Evolutionary conservation across 2,329 filamentous ascomycete species (phyloP).

Genomic region (Magnaporthiopsis incrustans): DNA sequence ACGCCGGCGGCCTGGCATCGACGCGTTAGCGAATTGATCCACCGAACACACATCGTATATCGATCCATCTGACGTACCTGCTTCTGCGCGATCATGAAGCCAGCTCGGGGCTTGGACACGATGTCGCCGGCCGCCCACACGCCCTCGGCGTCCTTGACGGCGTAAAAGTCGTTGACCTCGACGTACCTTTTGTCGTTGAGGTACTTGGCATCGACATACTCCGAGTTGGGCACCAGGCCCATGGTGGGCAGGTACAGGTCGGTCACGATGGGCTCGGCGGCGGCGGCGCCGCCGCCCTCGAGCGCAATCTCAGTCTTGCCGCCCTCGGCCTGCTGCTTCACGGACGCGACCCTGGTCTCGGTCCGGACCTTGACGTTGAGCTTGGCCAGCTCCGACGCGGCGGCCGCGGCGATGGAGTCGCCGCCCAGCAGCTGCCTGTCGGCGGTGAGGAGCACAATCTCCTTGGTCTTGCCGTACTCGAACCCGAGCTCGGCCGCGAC

Average conservation of each 20-base stretch:
- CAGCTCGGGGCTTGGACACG: slow-evolving; percentile 39
- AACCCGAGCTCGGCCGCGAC: slow-evolving; percentile 44
- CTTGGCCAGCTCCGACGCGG: slow-evolving; percentile 40
- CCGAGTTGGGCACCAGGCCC: slow-evolving; percentile 47
- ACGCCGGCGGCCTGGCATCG: slow-evolving; percentile 35
- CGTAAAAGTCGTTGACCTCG: slow-evolving; percentile 41
- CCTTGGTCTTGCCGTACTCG: slow-evolving; percentile 38
- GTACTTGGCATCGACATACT: slow-evolving; percentile 37
- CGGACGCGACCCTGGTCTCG: slow-evolving; percentile 30
- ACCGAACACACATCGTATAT: no score
- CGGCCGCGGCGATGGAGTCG: slow-evolving; percentile 31
- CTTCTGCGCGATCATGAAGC: slow-evolving; percentile 36
- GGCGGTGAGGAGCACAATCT: slow-evolving; percentile 38
- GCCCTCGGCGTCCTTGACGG: slow-evolving; percentile 33
- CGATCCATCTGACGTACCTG: slow-evolving; percentile 27
- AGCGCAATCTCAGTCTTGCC: slow-evolving; percentile 42
- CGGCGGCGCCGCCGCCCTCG: slow-evolving; percentile 27
- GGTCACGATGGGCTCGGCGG: slow-evolving; percentile 38
- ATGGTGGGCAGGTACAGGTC: slow-evolving; percentile 45
- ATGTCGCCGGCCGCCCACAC: slow-evolving; percentile 49
- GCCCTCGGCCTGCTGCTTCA: slow-evolving; percentile 22
- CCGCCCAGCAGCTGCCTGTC: slow-evolving; percentile 33
- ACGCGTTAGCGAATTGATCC: no score
- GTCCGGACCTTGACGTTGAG: slow-evolving; percentile 42
- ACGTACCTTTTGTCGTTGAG: slow-evolving; percentile 37